Evolutionary conservation across 352 stramenopile genomes (phyloP), one percentile per base, ranked within the genome.

Genomic region (Pythium phragmitis): DNA sequence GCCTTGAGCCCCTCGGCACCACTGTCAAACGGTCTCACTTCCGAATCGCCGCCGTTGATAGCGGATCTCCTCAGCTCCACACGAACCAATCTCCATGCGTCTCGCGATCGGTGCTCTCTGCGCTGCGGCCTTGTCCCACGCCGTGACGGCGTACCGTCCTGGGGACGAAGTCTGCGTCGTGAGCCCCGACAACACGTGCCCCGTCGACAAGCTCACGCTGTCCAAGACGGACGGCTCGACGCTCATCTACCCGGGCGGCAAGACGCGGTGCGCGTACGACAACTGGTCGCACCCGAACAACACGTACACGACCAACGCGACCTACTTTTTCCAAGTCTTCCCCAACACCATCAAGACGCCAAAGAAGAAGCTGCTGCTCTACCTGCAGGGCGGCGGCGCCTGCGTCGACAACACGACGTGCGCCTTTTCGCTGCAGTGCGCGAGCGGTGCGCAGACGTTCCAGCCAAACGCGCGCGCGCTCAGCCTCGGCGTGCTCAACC

Each of bases 301-400:
- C 46, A 67, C 49, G 14, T 82, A 78, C 65, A 68, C 59, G n/a
- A 71, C 75, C 17, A 79, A 77, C 62, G 64, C 75, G 17, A 84
- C 81, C 12, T 92, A 84, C 70, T 89, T 89, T 60, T 90, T 90
- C 70, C 79, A 89, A 64, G 73, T 91, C 16, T 91, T 91, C 65
- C 80, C 83, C 11, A 48, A 34, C 23, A 73, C 74, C 34, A 63
- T 68, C 17, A 67, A 79, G 17, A 52, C 80, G 49, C 70, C 67
- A 60, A 88, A 87, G 61, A 78, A 63, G 37, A 92, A 92, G 66
- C 64, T 92, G 16, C 63, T 92, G 57, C 60, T 92, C 43, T 92
- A 82, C 65, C 81, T 92, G 57, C 80, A 90, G 58, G 81, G 79
- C 50, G 81, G 81, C 30, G 83, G 83, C 53, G 83, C 78, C 16